Evolutionary conservation across 768 basidiomycete genomes (phyloP).

Genomic region (Crassisporium funariophilum): DNA sequence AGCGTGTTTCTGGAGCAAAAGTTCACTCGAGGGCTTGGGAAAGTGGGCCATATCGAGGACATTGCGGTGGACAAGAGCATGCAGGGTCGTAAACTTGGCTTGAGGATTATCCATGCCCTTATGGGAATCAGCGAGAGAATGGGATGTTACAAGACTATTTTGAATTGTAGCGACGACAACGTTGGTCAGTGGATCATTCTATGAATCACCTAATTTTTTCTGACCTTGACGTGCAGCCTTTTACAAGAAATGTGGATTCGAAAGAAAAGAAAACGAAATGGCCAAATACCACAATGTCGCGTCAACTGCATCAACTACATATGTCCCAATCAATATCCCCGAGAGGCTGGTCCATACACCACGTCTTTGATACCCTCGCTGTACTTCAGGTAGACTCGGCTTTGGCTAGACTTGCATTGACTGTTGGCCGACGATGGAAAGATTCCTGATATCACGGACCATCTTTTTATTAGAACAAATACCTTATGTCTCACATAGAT

Average conservation of each 20-base stretch:
- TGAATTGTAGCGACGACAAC: constrained; percentile 91
- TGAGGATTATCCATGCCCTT: constrained; percentile 84
- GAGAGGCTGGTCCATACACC: constrained; percentile 17
- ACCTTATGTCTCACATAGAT: too few species aligned
- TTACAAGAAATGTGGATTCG: constrained; percentile 94
- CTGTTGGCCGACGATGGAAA: too few species aligned
- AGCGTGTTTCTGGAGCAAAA: constrained; percentile 91
- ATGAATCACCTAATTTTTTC: constrained; percentile 1
- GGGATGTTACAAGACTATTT: constrained; percentile 95
- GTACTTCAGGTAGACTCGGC: too few species aligned
- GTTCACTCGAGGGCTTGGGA: constrained; percentile 84
- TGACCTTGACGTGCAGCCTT: constrained; percentile 61
- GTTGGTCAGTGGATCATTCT: constrained; percentile 68
- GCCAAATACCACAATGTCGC: constrained; percentile 42
- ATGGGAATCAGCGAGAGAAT: constrained; percentile 78
- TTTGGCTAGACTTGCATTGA: too few species aligned
- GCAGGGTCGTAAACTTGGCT: constrained; percentile 92
- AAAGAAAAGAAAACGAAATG: constrained; percentile 94
- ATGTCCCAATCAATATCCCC: constrained; percentile 4
- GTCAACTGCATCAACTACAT: constrained; percentile 1
- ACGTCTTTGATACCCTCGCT: constrained; percentile 18
- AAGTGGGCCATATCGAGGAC: constrained; percentile 96
- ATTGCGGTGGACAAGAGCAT: constrained; percentile 88
- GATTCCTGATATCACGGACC: too few species aligned
- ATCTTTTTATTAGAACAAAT: too few species aligned